Conservation (phyloP, 805 yeast species). For the Grigorovia jiainica region DNA sequence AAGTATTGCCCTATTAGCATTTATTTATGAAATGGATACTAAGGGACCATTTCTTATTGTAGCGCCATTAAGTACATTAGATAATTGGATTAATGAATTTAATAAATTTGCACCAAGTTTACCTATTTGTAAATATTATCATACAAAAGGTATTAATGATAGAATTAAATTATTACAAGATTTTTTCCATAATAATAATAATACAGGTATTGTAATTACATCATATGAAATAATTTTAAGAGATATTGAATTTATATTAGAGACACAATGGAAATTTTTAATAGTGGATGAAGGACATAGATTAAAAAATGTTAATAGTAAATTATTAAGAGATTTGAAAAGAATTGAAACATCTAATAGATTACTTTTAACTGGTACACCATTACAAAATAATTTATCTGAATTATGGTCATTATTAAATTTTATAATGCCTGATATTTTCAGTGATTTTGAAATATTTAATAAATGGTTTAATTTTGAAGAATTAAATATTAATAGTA, state of each 20-base stretch:
- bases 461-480: conserved; percentile 92
- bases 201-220: conserved; percentile 54
- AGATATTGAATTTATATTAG: conserved; percentile 50
- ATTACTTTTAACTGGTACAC: conserved; percentile 87
- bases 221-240: conserved; percentile 73
- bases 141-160: conserved; percentile 40
- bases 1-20: conserved; percentile 69
- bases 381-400: conserved; percentile 80
- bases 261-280: conserved; percentile 64
- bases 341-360: conserved; percentile 58
- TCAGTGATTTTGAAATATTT: conserved; percentile 79
- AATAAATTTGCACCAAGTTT: conserved; percentile 62
- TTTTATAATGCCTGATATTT: conserved; percentile 86
- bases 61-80: conserved; percentile 76
- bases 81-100: conserved; percentile 78
- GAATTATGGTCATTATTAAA: conserved; percentile 91
- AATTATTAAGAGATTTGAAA: conserved; percentile 63
- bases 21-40: conserved; percentile 68
- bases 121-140: conserved; percentile 54
- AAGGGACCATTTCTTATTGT: conserved; percentile 70
- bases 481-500: conserved; percentile 35
- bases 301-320: conserved; percentile 73
- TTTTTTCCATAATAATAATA: conserved; percentile 33
- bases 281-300: conserved; percentile 96
- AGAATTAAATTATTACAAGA: conserved; percentile 25